Base-by-base conservation (phyloP, 164 flowering plant genomes). In the Sedum album region DNA sequence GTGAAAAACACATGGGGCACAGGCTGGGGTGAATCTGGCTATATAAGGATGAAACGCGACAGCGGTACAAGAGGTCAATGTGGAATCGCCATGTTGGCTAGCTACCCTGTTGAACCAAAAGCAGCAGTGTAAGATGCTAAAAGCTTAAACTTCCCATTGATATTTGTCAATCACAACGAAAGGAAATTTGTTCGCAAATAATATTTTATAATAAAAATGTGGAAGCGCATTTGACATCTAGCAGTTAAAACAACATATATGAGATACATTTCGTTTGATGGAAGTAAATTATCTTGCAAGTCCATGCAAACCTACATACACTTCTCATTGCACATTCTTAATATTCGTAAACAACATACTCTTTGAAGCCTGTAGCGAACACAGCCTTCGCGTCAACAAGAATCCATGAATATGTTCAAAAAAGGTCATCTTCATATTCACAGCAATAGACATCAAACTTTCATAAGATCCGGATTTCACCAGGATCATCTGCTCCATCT, bases 401-500 rank as follows among this genome's bases (percentile, higher is more conserved):
- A n/a, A n/a, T n/a, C n/a, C n/a, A n/a, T n/a, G n/a, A n/a, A n/a
- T n/a, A n/a, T n/a, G n/a, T n/a, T n/a, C n/a, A n/a, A n/a, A n/a
- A n/a, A n/a, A n/a, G n/a, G n/a, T n/a, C n/a, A n/a, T n/a, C n/a
- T n/a, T n/a, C n/a, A n/a, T n/a, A n/a, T n/a, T n/a, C n/a, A n/a
- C n/a, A n/a, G n/a, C n/a, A n/a, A n/a, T n/a, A n/a, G n/a, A n/a
- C n/a, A n/a, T n/a, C 44, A 26, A 38, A 31, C 41, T n/a, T 33
- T 30, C n/a, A 35, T 35, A 35, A 35, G 25, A 48, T 13, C 25
- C 36, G 21, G 25, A 13, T 3, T 10, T 26, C 76, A 91, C 93
- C 96, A 4, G 96, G 97, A 73, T 91, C 97, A 67, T 91, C 97
- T 25, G 97, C 84, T 31, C 93, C 97, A 68, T 89, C 96, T 25